Base-by-base conservation (phyloP, 768 basidiomycete species). In the Amyloporia xantha region DNA sequence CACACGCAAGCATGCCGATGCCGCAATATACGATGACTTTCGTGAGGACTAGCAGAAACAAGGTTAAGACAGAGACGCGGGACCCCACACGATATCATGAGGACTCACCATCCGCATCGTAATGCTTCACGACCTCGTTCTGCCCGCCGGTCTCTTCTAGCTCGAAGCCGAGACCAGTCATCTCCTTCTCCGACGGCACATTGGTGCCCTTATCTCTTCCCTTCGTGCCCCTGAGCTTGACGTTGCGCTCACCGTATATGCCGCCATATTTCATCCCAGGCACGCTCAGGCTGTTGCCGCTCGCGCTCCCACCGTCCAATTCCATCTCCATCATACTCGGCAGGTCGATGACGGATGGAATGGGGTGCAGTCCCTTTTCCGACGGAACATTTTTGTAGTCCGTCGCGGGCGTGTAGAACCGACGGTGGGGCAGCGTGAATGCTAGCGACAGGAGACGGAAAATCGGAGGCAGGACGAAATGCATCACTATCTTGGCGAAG, bases 1-100 rank as follows among this genome's bases (percentile, higher is more conserved):
- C 81, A 12, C 70, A 65, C 2, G 83, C 78, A 10, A 93, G 60
- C 11, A 86, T 65, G 0, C 78, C 91, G 51, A 98, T 95, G 0
- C 94, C 93, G 44, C 78, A 75, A 62, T 97, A 95, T 4, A 94
- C 92, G 38, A 91, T 80, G 11, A 93, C 82, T 69, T 93, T 94
- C 23, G 91, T 93, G 53, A 93, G 66, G 6, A 93, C 91, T 91
- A 54, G 43, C 30, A 43, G 27, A 10, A 26, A 38, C 26, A 6
- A 7, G 25, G 26, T 52, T 25, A 61, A 48, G 36, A 5, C 20
- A 6, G 19, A n/a, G 41, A 13, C 30, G 15, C 17, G 25, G 24
- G n/a, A n/a, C 19, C 26, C 27, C 28, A 60, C 45, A 44, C 37
- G 48, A 48, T 40, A 41, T 19, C 41, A 48, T 42, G 23, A 37